Conservation (phyloP, 73 alveolate genomes). For the Durusdinium trenchii region DNA sequence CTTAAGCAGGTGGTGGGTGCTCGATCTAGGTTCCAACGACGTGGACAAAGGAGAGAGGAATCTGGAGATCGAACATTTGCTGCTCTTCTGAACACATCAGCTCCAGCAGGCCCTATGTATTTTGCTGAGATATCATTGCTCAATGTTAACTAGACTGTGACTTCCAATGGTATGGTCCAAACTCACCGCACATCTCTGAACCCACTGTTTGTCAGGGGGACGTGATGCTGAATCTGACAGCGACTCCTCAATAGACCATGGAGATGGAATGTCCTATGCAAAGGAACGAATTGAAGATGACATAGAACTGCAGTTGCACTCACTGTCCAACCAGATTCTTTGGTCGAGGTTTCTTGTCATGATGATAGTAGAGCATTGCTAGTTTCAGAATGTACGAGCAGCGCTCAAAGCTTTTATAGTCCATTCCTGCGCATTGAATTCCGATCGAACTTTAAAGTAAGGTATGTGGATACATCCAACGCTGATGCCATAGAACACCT, state of each 20-base stretch:
- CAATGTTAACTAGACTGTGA: neutral
- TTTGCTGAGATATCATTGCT: neutral
- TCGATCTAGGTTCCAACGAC: neutral
- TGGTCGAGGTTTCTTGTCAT: neutral
- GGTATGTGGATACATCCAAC: neutral
- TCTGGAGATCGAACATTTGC: neutral
- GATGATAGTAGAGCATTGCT: neutral
- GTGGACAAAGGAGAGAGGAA: slow-evolving; percentile 17
- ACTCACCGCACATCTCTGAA: neutral
- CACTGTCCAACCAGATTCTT: neutral
- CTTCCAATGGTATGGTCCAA: neutral
- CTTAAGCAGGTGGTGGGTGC: neutral
- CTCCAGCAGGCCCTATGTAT: neutral
- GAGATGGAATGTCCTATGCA: neutral
- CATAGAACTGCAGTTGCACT: neutral
- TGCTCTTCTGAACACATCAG: neutral
- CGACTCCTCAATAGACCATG: neutral
- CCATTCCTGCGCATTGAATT: neutral
- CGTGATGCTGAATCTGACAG: neutral
- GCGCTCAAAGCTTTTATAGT: neutral
- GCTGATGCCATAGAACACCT: neutral
- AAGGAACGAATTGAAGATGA: slow-evolving; percentile 45
- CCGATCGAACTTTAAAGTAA: neutral
- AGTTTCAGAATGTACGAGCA: neutral
- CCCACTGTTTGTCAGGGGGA: neutral